Evolutionary conservation across 139 green algal genomes (phyloP), one percentile per base, ranked within the genome.

Genomic region (Chlamydomonas sp.): DNA sequence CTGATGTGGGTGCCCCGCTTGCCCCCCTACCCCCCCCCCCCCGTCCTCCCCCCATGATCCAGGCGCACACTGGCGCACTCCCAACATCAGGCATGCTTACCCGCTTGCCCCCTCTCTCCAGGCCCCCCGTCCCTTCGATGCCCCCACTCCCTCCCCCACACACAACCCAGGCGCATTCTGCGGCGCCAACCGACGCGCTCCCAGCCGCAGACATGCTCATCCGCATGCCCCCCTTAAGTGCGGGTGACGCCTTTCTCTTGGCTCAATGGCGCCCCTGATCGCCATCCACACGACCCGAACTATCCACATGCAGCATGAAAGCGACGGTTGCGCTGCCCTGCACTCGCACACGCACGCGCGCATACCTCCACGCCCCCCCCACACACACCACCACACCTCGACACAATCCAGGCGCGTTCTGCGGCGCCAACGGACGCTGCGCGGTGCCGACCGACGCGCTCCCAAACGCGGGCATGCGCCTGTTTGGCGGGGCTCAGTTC

Each of bases 401-500:
- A 13, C 43, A 13, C 13, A 13, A 13, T 26, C 43, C 76, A 89
- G 84, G 92, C 29, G 80, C 85, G 0, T 97, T 97, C 58, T 75
- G 91, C 34, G 81, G 76, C 8, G 60, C 73, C 2, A 81, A 92
- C 59, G 83, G 85, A 71, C 73, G 78, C 59, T 69, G 81, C 5
- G 71, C 91, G 47, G 60, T 73, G 1, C 62, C 82, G 26, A 69
- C 78, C 8, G 76, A 80, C 48, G 5, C 58, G 3, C 76, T 96
- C 60, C 89, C 91, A 62, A 97, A 97, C 70, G 81, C 79, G 8
- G 78, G 89, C 77, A 97, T 98, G 93, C 88, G 93, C 3, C 83
- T 98, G 58, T 97, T 91, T 76, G 93, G 93, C 20, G 93, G 93
- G 1, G 92, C 93, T 28, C 92, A 97, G 81, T 98, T 96, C 81